These are phyloP conservation scores for Russula emetica DNA, from an alignment of 768 basidiomycete species.

Conservation along the genomic window DNA sequence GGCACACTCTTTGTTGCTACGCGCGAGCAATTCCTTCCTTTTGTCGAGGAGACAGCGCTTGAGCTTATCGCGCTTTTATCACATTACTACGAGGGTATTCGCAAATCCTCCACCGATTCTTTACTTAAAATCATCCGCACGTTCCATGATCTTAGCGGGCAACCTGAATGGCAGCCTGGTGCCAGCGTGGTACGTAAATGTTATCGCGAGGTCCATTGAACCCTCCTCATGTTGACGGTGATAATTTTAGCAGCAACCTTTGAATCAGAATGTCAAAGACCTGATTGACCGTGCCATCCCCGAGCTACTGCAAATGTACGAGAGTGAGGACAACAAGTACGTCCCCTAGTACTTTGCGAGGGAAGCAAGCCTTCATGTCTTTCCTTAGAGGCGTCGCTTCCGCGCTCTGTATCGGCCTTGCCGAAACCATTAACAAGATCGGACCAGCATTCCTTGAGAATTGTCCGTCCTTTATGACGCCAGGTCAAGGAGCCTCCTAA, in stretches of 20 bases:
- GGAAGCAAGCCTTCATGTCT: conserved; percentile 16
- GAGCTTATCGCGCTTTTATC: conserved; percentile 73
- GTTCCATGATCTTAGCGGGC: conserved; percentile 84
- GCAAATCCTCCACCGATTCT: conserved; percentile 87
- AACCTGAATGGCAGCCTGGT: conserved; percentile 80
- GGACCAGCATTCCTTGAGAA: conserved; percentile 82
- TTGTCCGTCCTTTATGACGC: conserved; percentile 44
- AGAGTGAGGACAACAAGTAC: conserved; percentile 95
- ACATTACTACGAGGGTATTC: conserved; percentile 97
- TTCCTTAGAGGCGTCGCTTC: conserved; percentile 74
- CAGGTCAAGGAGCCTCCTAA: conserved; percentile 18
- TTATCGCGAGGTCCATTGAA: background rate
- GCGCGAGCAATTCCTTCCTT: conserved; percentile 82
- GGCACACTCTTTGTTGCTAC: conserved; percentile 86
- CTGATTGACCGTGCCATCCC: conserved; percentile 71
- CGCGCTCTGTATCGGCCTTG: conserved; percentile 79
- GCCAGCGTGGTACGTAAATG: conserved; percentile 49
- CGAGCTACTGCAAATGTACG: conserved; percentile 82
- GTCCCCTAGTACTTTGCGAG: conserved; percentile 35
- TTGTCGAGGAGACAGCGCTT: conserved; percentile 74
- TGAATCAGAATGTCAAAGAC: conserved; percentile 69
- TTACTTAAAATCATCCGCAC: conserved; percentile 85
- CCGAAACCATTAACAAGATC: conserved; percentile 87
- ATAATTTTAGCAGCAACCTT: conserved; percentile 33
- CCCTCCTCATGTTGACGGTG: background rate